phyloP scores from a whole-genome alignment of 345 rosid species.

The Dimocarpus longan region DNA sequence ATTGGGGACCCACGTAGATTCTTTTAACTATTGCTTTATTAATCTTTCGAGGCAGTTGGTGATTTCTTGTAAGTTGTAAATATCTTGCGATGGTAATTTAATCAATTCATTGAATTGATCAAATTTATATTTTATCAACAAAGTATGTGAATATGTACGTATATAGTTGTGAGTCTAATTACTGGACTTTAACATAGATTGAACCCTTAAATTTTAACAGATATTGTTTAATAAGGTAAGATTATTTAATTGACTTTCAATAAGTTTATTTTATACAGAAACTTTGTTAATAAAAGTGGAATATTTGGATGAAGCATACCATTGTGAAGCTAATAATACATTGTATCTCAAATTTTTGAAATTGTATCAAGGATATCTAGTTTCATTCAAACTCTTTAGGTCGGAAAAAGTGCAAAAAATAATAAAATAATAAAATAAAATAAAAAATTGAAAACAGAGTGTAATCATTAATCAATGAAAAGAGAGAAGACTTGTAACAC shows the following conservation, averaged over 20 bases:
- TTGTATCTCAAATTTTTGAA: neutral
- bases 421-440: no score
- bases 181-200: no score
- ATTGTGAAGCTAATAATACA: neutral
- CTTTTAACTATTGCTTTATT: neutral
- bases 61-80: neutral
- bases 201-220: no score
- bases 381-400: neutral
- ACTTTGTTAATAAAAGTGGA: no score
- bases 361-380: neutral
- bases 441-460: neutral
- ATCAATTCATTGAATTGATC: neutral
- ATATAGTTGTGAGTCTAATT: no score
- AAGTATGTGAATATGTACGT: no score
- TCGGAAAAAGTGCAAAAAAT: no score
- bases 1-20: slow-evolving; percentile 30
- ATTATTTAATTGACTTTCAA: no score
- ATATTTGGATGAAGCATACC: no score
- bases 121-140: neutral
- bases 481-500: neutral
- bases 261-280: no score
- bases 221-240: no score
- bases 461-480: neutral
- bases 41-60: neutral
- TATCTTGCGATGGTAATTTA: neutral